A percentile compares a stretch with the other conserved stretches of the same genome.
Evolutionary conservation across 805 yeast genomes (phyloP).

Genomic region (Citeromyces matritensis): DNA sequence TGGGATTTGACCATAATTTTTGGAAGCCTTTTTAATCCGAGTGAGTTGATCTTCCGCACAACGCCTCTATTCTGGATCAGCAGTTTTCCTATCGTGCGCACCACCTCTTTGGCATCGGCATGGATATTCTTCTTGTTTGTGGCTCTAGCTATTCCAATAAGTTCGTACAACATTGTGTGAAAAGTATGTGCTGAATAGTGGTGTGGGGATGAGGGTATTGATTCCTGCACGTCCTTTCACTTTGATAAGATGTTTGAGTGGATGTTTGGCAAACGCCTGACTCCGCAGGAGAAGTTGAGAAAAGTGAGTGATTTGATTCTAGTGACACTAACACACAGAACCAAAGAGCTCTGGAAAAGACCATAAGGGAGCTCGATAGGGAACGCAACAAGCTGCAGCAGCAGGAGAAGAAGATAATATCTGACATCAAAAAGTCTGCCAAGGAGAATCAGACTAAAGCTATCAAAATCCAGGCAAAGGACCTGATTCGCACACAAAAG

Average conservation of each 20-base stretch:
- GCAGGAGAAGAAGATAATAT: slow-evolving; percentile 79
- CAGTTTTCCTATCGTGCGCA: slow-evolving; percentile 60
- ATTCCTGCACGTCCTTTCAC: neutral
- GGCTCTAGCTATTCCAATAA: slow-evolving; percentile 80
- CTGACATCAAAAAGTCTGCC: slow-evolving; percentile 84
- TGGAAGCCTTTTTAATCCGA: slow-evolving; percentile 72
- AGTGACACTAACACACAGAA: slow-evolving; percentile 26
- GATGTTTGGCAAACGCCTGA: slow-evolving; percentile 87
- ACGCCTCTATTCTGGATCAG: slow-evolving; percentile 86
- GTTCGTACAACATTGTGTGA: slow-evolving; percentile 65
- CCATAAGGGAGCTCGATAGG: slow-evolving; percentile 85
- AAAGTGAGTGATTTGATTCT: slow-evolving; percentile 22
- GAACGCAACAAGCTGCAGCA: slow-evolving; percentile 76
- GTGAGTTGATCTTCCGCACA: slow-evolving; percentile 65
- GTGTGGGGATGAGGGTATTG: neutral
- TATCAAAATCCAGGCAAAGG: slow-evolving; percentile 92
- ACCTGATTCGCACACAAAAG: slow-evolving; percentile 75
- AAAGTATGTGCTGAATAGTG: neutral
- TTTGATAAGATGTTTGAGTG: slow-evolving; percentile 47
- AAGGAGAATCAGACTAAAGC: slow-evolving; percentile 80
- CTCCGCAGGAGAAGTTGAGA: slow-evolving; percentile 91
- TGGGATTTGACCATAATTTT: slow-evolving; percentile 73
- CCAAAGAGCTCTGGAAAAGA: slow-evolving; percentile 87
- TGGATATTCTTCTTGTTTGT: slow-evolving; percentile 35
- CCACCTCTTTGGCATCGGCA: slow-evolving; percentile 45